Evolutionary conservation across 768 basidiomycete genomes (phyloP), one percentile per base, ranked within the genome.

Genomic region (Agaricus blazei): DNA sequence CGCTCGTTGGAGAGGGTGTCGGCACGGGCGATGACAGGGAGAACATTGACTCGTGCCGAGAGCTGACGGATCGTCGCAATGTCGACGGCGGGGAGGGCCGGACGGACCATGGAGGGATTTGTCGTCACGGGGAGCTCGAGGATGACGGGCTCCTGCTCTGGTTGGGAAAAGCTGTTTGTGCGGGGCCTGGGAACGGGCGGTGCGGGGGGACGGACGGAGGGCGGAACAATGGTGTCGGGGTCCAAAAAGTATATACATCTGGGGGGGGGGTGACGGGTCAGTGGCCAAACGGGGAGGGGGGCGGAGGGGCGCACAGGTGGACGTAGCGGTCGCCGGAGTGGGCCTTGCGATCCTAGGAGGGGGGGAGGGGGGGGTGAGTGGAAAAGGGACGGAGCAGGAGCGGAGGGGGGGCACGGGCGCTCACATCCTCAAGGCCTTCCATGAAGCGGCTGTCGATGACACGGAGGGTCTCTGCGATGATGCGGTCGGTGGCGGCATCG

Each of bases 211-310:
- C 78, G 80, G 59, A 83, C 81, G 53, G 82, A 76, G 34, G 85
- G 86, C 54, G 88, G 87, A 57, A 89, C 77, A 62, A 92, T 89
- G 67, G 77, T 67, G 75, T 89, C 87, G 52, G 90, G 90, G 78
- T 92, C 88, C 71, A 93, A 74, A 72, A 93, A 89, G 73, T 93
- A 93, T 57, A 93, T 83, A 64, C 90, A 92, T 57, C 90, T 91
- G 71, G 60, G 34, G 11, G 9, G 9, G 9, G 31, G 43, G 34
- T 28, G 49, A 49, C 24, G 42, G 8, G 29, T 56, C 27, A 59
- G 53, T 37, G 23, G 29, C 9, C 31, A 26, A 37, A 38, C 28
- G 9, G 29, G 27, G 50, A 61, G 52, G 48, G 56, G 31, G 47
- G 59, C 48, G 40, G 62, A 61, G 59, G 58, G 57, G 79, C 81